These are phyloP conservation scores for Protomyces macrosporus DNA, from an alignment of 1,139 yeast genomes.

Conservation along the genomic window DNA sequence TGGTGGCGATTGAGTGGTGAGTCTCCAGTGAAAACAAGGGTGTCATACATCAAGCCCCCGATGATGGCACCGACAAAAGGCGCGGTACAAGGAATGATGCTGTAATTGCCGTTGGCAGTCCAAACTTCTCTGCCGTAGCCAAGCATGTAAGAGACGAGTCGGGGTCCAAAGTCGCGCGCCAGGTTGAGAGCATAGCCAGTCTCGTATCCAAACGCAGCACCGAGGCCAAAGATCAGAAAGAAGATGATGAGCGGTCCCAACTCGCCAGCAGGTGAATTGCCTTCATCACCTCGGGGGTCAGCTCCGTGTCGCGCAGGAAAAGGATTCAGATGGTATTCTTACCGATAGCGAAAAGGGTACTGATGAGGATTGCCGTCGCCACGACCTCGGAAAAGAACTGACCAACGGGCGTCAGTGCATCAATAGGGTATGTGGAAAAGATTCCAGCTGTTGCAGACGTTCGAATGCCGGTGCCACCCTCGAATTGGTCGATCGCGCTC, in stretches of 20 bases:
- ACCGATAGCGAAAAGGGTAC: slow-evolving; percentile 46
- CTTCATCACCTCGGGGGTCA: slow-evolving; percentile 46
- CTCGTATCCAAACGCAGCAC: slow-evolving; percentile 47
- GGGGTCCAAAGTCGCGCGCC: slow-evolving; percentile 52
- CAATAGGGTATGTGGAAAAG: slow-evolving; percentile 47
- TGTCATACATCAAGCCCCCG: slow-evolving; percentile 48
- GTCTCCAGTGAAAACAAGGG: slow-evolving; percentile 49
- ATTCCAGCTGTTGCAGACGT: slow-evolving; percentile 41
- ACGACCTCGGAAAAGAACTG: slow-evolving; percentile 47
- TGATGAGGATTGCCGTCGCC: slow-evolving; percentile 44
- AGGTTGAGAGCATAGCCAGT: slow-evolving; percentile 51
- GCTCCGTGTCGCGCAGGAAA: not conserved
- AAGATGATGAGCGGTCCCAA: slow-evolving; percentile 46
- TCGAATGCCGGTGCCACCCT: slow-evolving; percentile 35
- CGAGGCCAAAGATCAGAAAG: slow-evolving; percentile 44
- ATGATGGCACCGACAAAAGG: slow-evolving; percentile 46
- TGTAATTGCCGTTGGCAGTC: slow-evolving; percentile 43
- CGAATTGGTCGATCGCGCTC: slow-evolving; percentile 35
- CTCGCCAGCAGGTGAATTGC: slow-evolving; percentile 44
- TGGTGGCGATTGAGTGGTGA: slow-evolving; percentile 26
- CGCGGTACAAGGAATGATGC: slow-evolving; percentile 50
- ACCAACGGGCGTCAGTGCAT: slow-evolving; percentile 44
- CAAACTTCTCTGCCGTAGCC: slow-evolving; percentile 49
- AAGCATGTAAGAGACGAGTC: slow-evolving; percentile 45
- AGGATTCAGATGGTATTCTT: slow-evolving; percentile 36